Evolutionary conservation across 2,329 filamentous ascomycete genomes (phyloP), one percentile per base, ranked within the genome.

Genomic region (Epichloe typhina): DNA sequence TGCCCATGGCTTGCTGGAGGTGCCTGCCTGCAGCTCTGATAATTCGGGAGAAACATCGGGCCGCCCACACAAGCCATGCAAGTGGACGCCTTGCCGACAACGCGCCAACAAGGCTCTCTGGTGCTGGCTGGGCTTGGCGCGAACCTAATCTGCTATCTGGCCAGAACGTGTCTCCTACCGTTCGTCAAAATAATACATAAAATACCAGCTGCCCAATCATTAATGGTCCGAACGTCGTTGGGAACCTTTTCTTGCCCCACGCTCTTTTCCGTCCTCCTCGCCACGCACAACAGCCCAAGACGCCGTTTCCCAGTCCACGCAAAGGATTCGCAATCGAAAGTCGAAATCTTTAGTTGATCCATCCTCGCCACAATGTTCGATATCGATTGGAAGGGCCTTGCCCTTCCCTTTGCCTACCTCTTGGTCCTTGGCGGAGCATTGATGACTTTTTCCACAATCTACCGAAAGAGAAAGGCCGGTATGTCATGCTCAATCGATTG

Each of bases 401-500:
- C 82, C 63, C 80, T 96, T 62, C 91, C 93, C 53, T 79, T 96
- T 64, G 84, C 88, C 70, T 98, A 98, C 70, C 77, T 98, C 53
- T 76, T 81, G 59, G 86, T 97, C 53, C 83, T 98, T 50, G 77
- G 87, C 62, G 88, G 89, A 62, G 91, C 89, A 37, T 80, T 98
- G 59, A 84, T 86, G 65, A 93, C 88, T 57, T 98, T 98, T 71
- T 94, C 88, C 46, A 87, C 81, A 51, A 81, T 97, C 55, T 97
- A 97, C 70, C 84, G 91, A 62, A 91, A 93, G 72, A 82, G 93
- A 68, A 93, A 95, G 78, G 83, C 86, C 59, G 73, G 84, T 88
- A 72, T 55, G 80, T 52, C n/a, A 6, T 21, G 35, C 19, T 15
- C 5, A 36, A 33, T n/a, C 19, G n/a, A 9, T 42, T 12, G 8